Evolutionary conservation across 169 alveolate species (phyloP).

Genomic region (Eimeria praecox): DNA sequence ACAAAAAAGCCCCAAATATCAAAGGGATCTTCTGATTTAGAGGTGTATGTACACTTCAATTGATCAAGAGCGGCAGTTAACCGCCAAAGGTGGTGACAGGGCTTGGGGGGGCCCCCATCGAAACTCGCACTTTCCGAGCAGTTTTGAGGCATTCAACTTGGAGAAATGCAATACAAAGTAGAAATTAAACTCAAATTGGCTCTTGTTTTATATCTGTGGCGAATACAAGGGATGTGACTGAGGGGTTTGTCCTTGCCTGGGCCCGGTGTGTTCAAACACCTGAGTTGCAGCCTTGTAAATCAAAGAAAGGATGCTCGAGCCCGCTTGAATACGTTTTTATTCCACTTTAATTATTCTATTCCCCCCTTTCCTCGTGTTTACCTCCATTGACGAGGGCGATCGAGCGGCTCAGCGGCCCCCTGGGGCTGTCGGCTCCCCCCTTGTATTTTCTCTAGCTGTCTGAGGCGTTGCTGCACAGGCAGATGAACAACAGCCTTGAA

Average conservation of each 20-base stretch:
- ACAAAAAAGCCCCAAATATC: not conserved
- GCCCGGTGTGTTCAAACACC: not conserved
- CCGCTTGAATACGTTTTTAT: not conserved
- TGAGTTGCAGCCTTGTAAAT: not conserved
- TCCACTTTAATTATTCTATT: not conserved
- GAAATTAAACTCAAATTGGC: not conserved
- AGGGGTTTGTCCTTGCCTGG: not conserved
- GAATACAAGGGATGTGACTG: not conserved
- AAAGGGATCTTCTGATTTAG: not conserved
- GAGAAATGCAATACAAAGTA: not conserved
- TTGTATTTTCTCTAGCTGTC: not conserved
- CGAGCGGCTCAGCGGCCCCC: not conserved
- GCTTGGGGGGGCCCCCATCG: slow-evolving; percentile 58
- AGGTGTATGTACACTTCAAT: slow-evolving; percentile 24
- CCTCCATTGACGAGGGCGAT: not conserved
- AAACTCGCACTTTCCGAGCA: not conserved
- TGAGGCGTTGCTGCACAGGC: not conserved
- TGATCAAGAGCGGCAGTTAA: not conserved
- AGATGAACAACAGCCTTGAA: not conserved
- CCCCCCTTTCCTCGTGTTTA: too few species aligned
- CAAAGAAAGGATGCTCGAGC: not conserved
- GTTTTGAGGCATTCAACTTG: not conserved
- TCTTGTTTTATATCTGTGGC: not conserved
- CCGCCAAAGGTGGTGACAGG: not conserved
- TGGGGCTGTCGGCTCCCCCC: not conserved